Conservation (phyloP, 2,329 filamentous ascomycete species). For the Aureobasidium sp. region DNA sequence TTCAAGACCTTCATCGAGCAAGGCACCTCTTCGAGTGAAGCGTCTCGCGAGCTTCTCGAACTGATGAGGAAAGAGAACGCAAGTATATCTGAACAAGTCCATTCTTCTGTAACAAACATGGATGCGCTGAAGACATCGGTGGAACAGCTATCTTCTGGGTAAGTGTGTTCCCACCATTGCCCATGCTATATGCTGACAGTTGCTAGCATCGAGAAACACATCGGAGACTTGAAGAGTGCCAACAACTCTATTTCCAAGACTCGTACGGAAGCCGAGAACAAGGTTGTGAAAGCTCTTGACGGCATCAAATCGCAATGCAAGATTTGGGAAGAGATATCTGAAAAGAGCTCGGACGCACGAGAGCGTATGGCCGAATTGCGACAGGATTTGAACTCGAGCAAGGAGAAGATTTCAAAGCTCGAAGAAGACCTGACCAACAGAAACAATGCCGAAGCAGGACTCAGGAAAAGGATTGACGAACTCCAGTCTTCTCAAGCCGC, state of each 20-base stretch:
- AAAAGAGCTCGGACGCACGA: neutral
- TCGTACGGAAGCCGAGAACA: neutral
- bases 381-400: neutral
- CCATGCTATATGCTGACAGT: neutral
- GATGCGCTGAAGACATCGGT: neutral
- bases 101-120: neutral
- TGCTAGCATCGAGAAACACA: neutral
- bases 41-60: neutral
- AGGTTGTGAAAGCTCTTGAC: neutral
- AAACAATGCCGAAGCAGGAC: neutral
- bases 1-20: neutral
- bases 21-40: neutral
- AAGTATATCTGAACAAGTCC: neutral
- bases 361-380: neutral
- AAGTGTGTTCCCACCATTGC: neutral
- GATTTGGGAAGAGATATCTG: neutral
- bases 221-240: neutral
- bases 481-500: neutral
- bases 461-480: neutral
- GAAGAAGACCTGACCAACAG: neutral
- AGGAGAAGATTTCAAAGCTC: neutral
- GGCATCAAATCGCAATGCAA: neutral
- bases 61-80: neutral
- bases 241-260: neutral
- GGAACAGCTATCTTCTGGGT: neutral